A percentile compares a stretch with the other conserved stretches of the same genome.
Conservation (phyloP, 768 basidiomycete genomes). For the Russula lepida region DNA sequence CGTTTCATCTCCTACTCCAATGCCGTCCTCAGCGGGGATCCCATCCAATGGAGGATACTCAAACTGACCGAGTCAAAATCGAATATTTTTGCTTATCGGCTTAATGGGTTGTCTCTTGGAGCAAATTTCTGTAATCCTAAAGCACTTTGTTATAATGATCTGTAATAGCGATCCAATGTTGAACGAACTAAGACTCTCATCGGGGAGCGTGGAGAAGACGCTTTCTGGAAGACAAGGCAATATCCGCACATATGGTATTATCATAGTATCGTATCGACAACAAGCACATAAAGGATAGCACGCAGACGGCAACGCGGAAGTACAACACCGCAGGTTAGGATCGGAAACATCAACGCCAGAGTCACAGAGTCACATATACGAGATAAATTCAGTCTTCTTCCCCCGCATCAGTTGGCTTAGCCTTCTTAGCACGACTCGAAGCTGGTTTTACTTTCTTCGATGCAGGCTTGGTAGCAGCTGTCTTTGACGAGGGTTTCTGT, state of each 20-base stretch:
- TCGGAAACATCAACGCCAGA: not conserved
- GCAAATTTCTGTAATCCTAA: not conserved
- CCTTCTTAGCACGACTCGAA: constrained; percentile 15
- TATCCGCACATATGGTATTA: constrained; percentile 16
- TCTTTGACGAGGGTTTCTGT: constrained; percentile 3
- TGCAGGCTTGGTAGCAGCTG: constrained; percentile 6
- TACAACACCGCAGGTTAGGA: not conserved
- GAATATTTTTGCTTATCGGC: not conserved
- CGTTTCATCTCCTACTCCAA: not conserved
- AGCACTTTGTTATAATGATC: not conserved
- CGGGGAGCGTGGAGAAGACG: not conserved
- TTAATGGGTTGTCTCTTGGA: not conserved
- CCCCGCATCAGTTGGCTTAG: constrained; percentile 3
- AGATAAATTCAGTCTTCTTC: constrained; percentile 11
- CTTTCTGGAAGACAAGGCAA: not conserved
- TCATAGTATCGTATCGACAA: constrained; percentile 6
- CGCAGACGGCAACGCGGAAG: constrained; percentile 1
- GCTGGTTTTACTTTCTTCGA: constrained; percentile 15
- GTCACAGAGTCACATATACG: not conserved
- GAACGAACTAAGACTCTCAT: not conserved
- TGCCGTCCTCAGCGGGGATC: not conserved
- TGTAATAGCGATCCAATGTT: not conserved
- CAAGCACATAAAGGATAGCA: constrained; percentile 13
- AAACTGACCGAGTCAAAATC: not conserved
- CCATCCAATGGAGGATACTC: not conserved